Base-by-base conservation (phyloP, 2,329 filamentous ascomycete species). In the Colletotrichum neosansevieriae region DNA sequence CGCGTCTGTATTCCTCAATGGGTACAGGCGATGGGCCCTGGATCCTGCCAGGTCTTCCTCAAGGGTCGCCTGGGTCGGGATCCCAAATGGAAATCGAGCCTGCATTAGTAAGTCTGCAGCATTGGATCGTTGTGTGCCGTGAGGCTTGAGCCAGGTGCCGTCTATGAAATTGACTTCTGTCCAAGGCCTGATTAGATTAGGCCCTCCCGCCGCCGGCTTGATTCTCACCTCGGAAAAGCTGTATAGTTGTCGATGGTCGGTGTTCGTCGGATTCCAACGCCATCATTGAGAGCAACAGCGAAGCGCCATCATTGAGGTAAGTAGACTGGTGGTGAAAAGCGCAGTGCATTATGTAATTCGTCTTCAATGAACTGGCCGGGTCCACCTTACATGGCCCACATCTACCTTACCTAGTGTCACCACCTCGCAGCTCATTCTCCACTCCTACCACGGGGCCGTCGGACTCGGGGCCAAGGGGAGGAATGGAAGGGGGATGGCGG, bases 281-380 rank as follows among this genome's bases (percentile, higher is more conserved):
- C n/a, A 24, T 36, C n/a, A 49, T 17, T 44, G 24, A 29, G 11
- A 38, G 58, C 36, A 24, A 42, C 32, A 36, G 17, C 32, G 58
- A 53, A 53, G 36, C 58, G n/a, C n/a, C n/a, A n/a, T n/a, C n/a
- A n/a, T n/a, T n/a, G n/a, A 51, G 32, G 32, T 12, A 17, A 34
- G 32, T 32, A 50, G 32, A 34, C 29, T 29, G 29, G 6, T 7
- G 34, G 24, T 42, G 42, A 24, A 40, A 59, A 24, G 44, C 12
- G 57, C 38, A 49, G 32, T 4, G 57, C 38, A 49, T 59, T 59
- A 50, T 59, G 57, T 59, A 59, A 59, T 49, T 50, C n/a, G n/a
- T n/a, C n/a, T n/a, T n/a, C n/a, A n/a, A n/a, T n/a, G n/a, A n/a
- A n/a, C n/a, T n/a, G n/a, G n/a, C n/a, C n/a, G n/a, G n/a, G n/a